Percentiles rank a stretch among this genome's conserved stretches.
These are phyloP conservation scores for Fusarium mundagurra DNA, from an alignment of 2,329 filamentous ascomycete species.

Conservation along the genomic window DNA sequence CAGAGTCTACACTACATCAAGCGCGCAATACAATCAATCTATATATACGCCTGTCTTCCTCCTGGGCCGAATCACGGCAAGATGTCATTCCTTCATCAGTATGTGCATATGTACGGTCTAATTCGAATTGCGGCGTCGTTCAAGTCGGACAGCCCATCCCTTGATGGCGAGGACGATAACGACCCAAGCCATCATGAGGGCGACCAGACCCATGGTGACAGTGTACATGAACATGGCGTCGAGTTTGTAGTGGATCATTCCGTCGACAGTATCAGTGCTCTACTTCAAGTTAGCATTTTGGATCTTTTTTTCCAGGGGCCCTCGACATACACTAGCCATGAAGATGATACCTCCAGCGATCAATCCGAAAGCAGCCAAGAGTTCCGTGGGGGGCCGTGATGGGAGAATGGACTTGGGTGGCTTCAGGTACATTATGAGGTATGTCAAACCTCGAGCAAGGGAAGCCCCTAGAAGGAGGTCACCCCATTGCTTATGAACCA, in stretches of 20 bases:
- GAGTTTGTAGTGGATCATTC: conserved; percentile 80
- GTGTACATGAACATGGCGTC: conserved; percentile 96
- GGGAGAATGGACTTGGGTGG: conserved; percentile 84
- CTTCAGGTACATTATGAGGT: conserved; percentile 80
- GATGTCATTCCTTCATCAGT: not conserved
- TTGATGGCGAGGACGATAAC: conserved; percentile 83
- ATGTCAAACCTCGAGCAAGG: conserved; percentile 80
- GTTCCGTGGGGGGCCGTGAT: conserved; percentile 86
- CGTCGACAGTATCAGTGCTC: conserved; percentile 78
- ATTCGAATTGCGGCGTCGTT: conserved; percentile 40
- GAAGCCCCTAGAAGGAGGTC: conserved; percentile 83
- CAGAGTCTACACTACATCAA: conserved; percentile 20
- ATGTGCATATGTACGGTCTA: not conserved
- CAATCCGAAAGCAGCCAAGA: conserved; percentile 87
- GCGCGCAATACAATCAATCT: conserved; percentile 5
- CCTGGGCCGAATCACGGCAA: not conserved
- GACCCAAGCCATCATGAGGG: conserved; percentile 86
- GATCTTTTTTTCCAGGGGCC: too few relatives aligned
- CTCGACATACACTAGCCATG: conserved; percentile 80
- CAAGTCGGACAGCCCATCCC: conserved; percentile 77
- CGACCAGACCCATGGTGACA: conserved; percentile 83
- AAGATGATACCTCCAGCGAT: conserved; percentile 90
- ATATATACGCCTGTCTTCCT: not conserved
- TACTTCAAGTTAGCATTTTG: conserved; percentile 44
- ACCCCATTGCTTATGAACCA: conserved; percentile 96